Percentiles rank a stretch among this genome's conserved stretches.
Conservation (phyloP, 2,329 filamentous ascomycete genomes). For the Sphaerulina musiva region DNA sequence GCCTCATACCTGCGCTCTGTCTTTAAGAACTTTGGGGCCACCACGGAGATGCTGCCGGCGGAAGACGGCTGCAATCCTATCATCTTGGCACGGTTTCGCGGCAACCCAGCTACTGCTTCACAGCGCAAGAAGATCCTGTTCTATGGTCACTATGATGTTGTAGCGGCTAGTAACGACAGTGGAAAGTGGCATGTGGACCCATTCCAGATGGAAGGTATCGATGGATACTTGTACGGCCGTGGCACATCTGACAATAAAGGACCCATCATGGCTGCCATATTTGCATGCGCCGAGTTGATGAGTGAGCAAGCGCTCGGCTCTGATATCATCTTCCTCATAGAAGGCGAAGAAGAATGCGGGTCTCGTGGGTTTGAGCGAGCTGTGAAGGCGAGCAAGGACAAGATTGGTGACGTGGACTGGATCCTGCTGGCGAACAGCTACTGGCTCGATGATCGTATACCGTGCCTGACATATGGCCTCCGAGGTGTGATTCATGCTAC, state of each 20-base stretch:
- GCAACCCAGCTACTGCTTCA: constrained; percentile 59
- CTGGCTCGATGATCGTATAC: constrained; percentile 93
- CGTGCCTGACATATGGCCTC: constrained; percentile 89
- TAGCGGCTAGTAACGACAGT: constrained; percentile 75
- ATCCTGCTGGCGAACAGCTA: constrained; percentile 96
- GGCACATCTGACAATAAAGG: constrained; percentile 99
- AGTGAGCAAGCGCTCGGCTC: constrained; percentile 77
- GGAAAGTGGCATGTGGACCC: constrained; percentile 82
- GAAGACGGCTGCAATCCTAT: constrained; percentile 76
- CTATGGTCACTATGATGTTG: constrained; percentile 97
- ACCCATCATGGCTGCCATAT: constrained; percentile 86
- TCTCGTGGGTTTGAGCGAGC: constrained; percentile 85
- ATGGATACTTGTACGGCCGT: constrained; percentile 89
- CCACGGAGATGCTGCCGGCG: constrained; percentile 83
- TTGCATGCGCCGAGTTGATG: constrained; percentile 82
- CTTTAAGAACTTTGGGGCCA: constrained; percentile 85
- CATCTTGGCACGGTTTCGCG: constrained; percentile 83
- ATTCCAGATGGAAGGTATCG: constrained; percentile 79
- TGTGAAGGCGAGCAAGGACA: constrained; percentile 68
- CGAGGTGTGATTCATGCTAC: constrained; percentile 91
- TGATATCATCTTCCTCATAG: constrained; percentile 88
- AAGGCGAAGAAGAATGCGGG: constrained; percentile 93
- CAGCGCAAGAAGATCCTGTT: constrained; percentile 83
- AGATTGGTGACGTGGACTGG: constrained; percentile 88
- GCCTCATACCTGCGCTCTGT: constrained; percentile 84